A percentile compares a stretch with the other conserved stretches of the same genome.
Conservation (phyloP, 305 asterid species). For the Fraxinus baroniana region DNA sequence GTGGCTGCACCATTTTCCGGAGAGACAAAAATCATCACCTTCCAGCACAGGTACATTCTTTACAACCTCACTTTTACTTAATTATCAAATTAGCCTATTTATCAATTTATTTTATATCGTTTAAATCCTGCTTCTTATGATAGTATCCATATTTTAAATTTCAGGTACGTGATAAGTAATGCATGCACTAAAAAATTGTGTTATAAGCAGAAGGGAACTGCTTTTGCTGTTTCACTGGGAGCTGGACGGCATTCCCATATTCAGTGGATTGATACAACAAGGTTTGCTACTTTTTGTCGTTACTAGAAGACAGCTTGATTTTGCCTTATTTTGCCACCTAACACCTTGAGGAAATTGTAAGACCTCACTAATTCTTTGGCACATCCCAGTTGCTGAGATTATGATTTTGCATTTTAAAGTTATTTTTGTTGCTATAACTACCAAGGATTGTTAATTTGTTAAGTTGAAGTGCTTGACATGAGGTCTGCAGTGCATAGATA, state of each 20-base stretch:
- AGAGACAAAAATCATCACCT: conserved; percentile 78
- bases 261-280: conserved; percentile 80
- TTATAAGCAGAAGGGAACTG: conserved; percentile 94
- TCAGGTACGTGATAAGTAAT: conserved; percentile 90
- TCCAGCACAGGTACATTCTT: conserved; percentile 79
- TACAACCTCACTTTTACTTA: conserved; percentile 18
- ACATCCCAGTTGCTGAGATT: conserved; percentile 15
- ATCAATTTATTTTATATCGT: conserved; percentile 9
- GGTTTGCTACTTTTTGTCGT: conserved; percentile 43
- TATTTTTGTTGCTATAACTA: background rate
- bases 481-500: background rate
- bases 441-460: conserved; percentile 19
- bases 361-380: background rate
- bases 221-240: conserved; percentile 55
- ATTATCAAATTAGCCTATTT: conserved; percentile 16
- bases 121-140: conserved; percentile 11
- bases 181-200: conserved; percentile 78
- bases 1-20: conserved; percentile 91
- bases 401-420: background rate
- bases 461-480: background rate
- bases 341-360: conserved; percentile 10
- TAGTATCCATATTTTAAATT: conserved; percentile 28
- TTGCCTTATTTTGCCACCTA: conserved; percentile 16
- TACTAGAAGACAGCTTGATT: background rate
- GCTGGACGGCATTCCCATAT: conserved; percentile 79